A percentile compares a stretch with the other conserved stretches of the same genome.
Conservation (phyloP, 768 basidiomycete genomes). For the Amanita inopinata region DNA sequence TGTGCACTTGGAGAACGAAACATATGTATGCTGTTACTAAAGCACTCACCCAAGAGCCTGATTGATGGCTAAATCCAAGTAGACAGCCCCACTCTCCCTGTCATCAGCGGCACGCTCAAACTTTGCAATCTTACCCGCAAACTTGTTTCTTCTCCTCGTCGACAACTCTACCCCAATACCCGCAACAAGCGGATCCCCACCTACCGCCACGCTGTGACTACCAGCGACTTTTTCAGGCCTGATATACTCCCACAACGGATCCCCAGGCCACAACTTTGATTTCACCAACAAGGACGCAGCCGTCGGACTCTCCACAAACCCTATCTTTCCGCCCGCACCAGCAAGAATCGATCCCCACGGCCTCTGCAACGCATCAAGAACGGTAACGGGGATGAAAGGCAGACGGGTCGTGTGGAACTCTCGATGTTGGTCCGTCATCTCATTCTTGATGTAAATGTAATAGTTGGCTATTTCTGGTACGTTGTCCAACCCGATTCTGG, state of each 20-base stretch:
- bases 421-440: slow-evolving; percentile 41
- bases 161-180: slow-evolving; percentile 52
- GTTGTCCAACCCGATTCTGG: slow-evolving; percentile 31
- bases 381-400: slow-evolving; percentile 48
- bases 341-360: slow-evolving; percentile 56
- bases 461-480: slow-evolving; percentile 21
- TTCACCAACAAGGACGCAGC: slow-evolving; percentile 29
- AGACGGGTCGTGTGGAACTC: slow-evolving; percentile 38
- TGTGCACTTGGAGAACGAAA: too few relatives aligned
- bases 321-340: slow-evolving; percentile 31
- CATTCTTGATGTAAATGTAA: slow-evolving; percentile 32
- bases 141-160: slow-evolving; percentile 53
- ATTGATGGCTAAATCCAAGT: neutral
- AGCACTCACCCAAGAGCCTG: slow-evolving; percentile 46
- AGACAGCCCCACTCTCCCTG: slow-evolving; percentile 36
- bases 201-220: too few relatives aligned
- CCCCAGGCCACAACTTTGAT: slow-evolving; percentile 40
- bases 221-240: slow-evolving; percentile 14
- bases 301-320: slow-evolving; percentile 31
- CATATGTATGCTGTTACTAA: neutral
- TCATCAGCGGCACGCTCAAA: slow-evolving; percentile 20
- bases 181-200: slow-evolving; percentile 29
- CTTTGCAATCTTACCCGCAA: slow-evolving; percentile 37
- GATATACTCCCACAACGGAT: slow-evolving; percentile 37
- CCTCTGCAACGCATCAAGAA: slow-evolving; percentile 36